Evolutionary conservation across 2,329 filamentous ascomycete species (phyloP), one percentile per base, ranked within the genome.

Genomic region (Ascochyta fabae): DNA sequence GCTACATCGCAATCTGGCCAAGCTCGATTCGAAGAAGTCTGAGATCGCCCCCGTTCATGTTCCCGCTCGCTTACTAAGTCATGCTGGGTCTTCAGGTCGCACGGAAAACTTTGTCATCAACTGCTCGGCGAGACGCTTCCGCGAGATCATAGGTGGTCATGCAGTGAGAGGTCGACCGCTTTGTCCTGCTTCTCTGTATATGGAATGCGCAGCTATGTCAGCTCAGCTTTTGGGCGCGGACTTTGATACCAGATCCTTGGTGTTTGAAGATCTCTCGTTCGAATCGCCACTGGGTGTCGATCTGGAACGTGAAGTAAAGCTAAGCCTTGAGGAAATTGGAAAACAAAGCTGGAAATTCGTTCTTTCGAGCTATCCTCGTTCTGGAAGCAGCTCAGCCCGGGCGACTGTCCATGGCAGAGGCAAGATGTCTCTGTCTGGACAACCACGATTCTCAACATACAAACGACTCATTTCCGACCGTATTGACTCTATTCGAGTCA

Each of bases 131-230:
- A 53, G 29, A n/a, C 52, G 56, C 6, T 65, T 63, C 31, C 33
- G 35, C 8, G 33, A 51, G 22, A 31, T 61, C 16, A 57, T 65
- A 26, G 38, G 38, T 12, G 64, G 62, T 10, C 62, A 65, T 52
- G 61, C 62, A 10, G 62, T 67, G 22, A 48, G 56, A 10, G 47
- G 52, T 7, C 49, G 56, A 7, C 53, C 58, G 24, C 55, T 65
- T 8, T 64, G 59, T 29, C 64, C 64, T 3, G 60, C 64, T 16
- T 58, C 64, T 6, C 55, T 66, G 60, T 62, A 65, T 27, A 60
- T 66, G 60, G 64, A 66, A 43, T 65, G 53, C 16, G 57, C 44
- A 24, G 52, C 48, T 23, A 65, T 61, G 64, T 53, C 60, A 31
- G 34, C 38, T 6, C 36, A 46, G 33, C 44, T 39, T 43, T 35